Percentiles rank a stretch among this genome's conserved stretches.
These are phyloP conservation scores for Skeletonema costatum DNA, from an alignment of 108 stramenopile species.

Conservation along the genomic window DNA sequence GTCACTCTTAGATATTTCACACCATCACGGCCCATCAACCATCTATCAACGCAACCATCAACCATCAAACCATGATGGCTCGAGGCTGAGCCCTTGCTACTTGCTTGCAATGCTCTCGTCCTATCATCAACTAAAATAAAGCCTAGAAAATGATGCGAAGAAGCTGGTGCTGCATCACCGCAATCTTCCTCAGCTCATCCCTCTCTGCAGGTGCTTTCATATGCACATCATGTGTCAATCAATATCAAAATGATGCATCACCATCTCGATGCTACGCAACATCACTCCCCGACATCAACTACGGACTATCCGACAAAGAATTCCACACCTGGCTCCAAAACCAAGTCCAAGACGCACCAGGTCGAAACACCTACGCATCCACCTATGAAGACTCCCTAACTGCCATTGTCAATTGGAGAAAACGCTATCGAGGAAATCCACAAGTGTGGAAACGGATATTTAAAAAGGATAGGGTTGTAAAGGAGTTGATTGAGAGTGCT, in stretches of 20 bases:
- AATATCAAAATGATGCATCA: background rate
- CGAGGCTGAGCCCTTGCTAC: no score
- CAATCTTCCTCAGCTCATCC: no score
- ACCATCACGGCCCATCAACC: no score
- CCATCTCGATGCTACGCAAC: background rate
- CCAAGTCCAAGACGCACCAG: conserved; percentile 17
- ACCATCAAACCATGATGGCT: no score
- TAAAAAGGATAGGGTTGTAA: conserved; percentile 44
- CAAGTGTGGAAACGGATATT: conserved; percentile 53
- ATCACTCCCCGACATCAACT: conserved; percentile 5
- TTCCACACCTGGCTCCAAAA: conserved; percentile 4
- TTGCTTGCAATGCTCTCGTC: no score
- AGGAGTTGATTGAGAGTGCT: conserved; percentile 55
- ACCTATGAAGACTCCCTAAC: background rate
- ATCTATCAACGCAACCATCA: no score
- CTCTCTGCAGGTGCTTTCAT: background rate
- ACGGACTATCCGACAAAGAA: conserved; percentile 35
- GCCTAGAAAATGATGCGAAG: no score
- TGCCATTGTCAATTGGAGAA: conserved; percentile 44
- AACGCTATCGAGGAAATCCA: conserved; percentile 47
- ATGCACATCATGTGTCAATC: background rate
- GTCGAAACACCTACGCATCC: conserved; percentile 7
- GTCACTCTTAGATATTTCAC: no score
- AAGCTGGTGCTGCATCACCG: no score
- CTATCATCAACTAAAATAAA: no score